Conservation (phyloP, 352 stramenopile genomes). For the Phytophthora citrophthora region DNA sequence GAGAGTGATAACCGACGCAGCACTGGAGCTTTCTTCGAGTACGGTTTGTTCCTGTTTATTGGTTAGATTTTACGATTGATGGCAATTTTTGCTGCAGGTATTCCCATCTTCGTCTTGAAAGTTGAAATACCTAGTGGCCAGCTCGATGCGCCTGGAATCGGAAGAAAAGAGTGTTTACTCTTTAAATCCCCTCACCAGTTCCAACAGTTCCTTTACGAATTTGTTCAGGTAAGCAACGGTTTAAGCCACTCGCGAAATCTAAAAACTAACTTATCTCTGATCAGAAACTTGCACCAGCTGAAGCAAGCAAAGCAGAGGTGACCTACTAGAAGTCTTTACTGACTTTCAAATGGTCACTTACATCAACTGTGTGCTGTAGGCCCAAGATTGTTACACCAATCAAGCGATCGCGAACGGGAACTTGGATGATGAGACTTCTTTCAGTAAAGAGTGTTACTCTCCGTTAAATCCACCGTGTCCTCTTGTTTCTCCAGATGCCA, state of each 20-base stretch:
- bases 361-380: slow-evolving; percentile 1
- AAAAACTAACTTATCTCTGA: not conserved
- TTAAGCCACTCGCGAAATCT: not conserved
- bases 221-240: slow-evolving; percentile 50
- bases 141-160: slow-evolving; percentile 39
- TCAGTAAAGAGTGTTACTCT: not conserved
- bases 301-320: slow-evolving; percentile 23
- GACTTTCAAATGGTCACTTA: not conserved
- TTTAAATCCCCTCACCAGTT: slow-evolving; percentile 55
- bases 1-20: slow-evolving; percentile 47
- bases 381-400: not conserved
- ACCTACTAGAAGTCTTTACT: too few species aligned
- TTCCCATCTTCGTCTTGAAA: slow-evolving; percentile 83
- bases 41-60: not conserved
- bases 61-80: not conserved
- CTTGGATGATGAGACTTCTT: not conserved
- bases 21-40: slow-evolving; percentile 43
- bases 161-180: slow-evolving; percentile 29
- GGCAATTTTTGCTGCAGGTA: slow-evolving; percentile 37
- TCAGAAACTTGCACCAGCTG: slow-evolving; percentile 17
- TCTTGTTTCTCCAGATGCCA: not conserved
- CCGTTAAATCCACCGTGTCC: not conserved
- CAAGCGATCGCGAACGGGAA: not conserved
- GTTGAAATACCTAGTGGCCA: slow-evolving; percentile 38
- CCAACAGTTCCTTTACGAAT: slow-evolving; percentile 39